Conservation (phyloP, 805 yeast species). For the Hemisphaericaspora nanyangensis region DNA sequence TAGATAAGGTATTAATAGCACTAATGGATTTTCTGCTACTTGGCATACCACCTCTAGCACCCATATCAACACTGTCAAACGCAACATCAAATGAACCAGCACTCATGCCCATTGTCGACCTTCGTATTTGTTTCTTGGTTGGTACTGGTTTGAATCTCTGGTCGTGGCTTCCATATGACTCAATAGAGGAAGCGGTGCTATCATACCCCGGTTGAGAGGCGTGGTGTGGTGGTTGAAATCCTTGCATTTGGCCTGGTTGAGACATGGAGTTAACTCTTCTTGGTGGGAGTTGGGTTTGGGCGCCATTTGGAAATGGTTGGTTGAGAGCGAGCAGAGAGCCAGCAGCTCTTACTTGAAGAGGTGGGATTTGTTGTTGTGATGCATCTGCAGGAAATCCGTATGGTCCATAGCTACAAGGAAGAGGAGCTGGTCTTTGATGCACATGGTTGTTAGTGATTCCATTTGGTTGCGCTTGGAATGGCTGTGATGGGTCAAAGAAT, state of each 20-base stretch:
- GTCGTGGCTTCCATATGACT: slow-evolving; percentile 22
- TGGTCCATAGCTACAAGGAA: slow-evolving; percentile 28
- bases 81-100: slow-evolving; percentile 29
- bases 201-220: slow-evolving; percentile 8
- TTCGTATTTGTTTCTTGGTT: slow-evolving; percentile 24
- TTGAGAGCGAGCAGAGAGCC: background rate
- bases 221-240: slow-evolving; percentile 9
- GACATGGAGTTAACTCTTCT: slow-evolving; percentile 7
- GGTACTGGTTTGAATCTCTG: slow-evolving; percentile 20
- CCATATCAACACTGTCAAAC: slow-evolving; percentile 33
- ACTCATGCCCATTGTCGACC: slow-evolving; percentile 34
- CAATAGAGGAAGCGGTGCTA: slow-evolving; percentile 21
- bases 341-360: slow-evolving; percentile 1
- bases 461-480: background rate
- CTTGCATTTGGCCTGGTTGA: slow-evolving; percentile 12
- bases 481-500: slow-evolving; percentile 2
- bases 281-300: slow-evolving; percentile 6
- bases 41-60: slow-evolving; percentile 45
- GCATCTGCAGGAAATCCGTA: slow-evolving; percentile 23
- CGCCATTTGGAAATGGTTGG: background rate
- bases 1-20: background rate
- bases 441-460: no score
- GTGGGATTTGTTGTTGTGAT: slow-evolving; percentile 11
- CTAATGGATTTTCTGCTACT: slow-evolving; percentile 9
- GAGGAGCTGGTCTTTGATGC: slow-evolving; percentile 17